Evolutionary conservation across 2,329 filamentous ascomycete genomes (phyloP).

Genomic region (Ramularia collo-cygni): DNA sequence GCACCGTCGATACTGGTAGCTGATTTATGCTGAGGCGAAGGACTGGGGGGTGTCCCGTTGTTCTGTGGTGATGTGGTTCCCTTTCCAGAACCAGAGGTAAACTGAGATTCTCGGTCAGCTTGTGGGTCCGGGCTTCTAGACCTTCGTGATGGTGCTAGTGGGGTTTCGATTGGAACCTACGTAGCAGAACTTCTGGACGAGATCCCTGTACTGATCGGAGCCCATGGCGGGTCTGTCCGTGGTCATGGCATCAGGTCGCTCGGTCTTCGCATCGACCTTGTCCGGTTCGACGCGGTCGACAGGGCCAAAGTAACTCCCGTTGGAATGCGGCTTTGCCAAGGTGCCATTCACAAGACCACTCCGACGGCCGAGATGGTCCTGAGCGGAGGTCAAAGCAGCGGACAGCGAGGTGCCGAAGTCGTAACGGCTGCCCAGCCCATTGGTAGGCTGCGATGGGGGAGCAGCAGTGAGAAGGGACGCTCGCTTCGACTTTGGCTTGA

Average conservation of each 20-base stretch:
- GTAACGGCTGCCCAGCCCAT: constrained; percentile 74
- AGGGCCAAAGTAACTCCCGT: constrained; percentile 34
- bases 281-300: constrained; percentile 28
- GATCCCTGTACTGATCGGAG: constrained; percentile 88
- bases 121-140: constrained; percentile 17
- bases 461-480: constrained; percentile 51
- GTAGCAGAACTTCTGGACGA: constrained; percentile 99
- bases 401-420: constrained; percentile 90
- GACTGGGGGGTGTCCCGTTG: constrained; percentile 2
- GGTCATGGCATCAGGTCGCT: constrained; percentile 48
- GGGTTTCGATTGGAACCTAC: constrained; percentile 60
- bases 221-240: constrained; percentile 64
- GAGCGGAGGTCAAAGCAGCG: constrained; percentile 70
- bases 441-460: constrained; percentile 49
- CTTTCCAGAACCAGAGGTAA: constrained; percentile 29
- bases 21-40: constrained; percentile 1
- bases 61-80: constrained; percentile 14
- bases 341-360: constrained; percentile 38
- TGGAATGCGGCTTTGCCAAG: constrained; percentile 34
- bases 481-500: constrained; percentile 62
- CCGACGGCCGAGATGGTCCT: constrained; percentile 54
- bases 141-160: constrained; percentile 27
- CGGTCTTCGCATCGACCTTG: constrained; percentile 22
- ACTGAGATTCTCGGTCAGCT: constrained; percentile 30
- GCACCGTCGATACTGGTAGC: constrained; percentile 6